These are phyloP conservation scores for Aspergillus sp. DNA, from an alignment of 2,329 filamentous ascomycete genomes.

Conservation along the genomic window DNA sequence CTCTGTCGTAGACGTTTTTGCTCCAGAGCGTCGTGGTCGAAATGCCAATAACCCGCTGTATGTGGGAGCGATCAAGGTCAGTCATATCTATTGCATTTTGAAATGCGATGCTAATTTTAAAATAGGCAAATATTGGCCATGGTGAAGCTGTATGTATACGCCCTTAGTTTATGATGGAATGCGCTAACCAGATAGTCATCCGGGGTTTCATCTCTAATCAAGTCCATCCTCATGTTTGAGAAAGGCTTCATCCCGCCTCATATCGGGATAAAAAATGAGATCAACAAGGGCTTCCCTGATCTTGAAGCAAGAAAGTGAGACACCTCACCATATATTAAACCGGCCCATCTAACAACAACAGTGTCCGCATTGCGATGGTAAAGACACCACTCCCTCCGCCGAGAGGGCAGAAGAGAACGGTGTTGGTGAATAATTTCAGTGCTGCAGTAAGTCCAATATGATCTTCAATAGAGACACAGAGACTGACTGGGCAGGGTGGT, in stretches of 20 bases:
- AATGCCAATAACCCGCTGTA: conserved; percentile 48
- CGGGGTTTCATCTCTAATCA: conserved; percentile 40
- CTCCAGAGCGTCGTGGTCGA: conserved; percentile 42
- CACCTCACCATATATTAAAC: conserved; percentile 63
- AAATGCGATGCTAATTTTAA: too few relatives aligned
- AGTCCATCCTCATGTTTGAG: conserved; percentile 35
- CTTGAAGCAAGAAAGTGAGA: conserved; percentile 59
- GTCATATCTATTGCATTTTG: too few relatives aligned
- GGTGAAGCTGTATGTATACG: conserved; percentile 45
- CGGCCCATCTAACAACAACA: conserved; percentile 2
- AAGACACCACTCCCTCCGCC: conserved; percentile 32
- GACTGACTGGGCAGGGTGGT: background rate
- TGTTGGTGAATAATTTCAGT: conserved; percentile 63
- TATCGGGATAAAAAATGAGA: conserved; percentile 33
- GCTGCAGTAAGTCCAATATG: conserved; percentile 49
- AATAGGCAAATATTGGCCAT: conserved; percentile 56
- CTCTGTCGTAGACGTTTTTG: conserved; percentile 33
- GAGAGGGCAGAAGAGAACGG: conserved; percentile 31
- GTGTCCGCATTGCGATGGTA: conserved; percentile 38
- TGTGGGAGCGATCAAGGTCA: conserved; percentile 56
- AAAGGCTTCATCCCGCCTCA: conserved; percentile 29
- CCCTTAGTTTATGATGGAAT: too few relatives aligned
- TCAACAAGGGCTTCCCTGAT: conserved; percentile 52
- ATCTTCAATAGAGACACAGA: conserved; percentile 29
- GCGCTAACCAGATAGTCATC: conserved; percentile 32